Base-by-base conservation (phyloP, 805 yeast species). In the Lachancea nothofagi region DNA sequence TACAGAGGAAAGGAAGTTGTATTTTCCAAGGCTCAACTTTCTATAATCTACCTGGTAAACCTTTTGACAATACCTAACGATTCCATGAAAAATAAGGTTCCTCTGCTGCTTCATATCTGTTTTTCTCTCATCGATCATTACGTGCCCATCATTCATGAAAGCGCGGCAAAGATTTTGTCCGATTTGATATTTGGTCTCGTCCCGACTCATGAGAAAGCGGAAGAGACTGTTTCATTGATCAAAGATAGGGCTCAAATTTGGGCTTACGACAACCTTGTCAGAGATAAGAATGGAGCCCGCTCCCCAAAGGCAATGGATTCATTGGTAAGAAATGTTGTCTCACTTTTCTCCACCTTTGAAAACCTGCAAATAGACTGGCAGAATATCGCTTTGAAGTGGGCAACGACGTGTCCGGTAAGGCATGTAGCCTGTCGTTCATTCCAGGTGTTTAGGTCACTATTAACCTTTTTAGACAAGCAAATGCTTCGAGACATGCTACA, bases 351-450 rank as follows among this genome's bases (percentile, higher is more conserved):
- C 0, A 59, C 69, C 0, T 61, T 65, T 18, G 74, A 79, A 1
- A 62, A 53, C 9, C 65, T 88, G 29, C 94, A 83, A 55, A 74
- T 74, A 29, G 84, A 81, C 36, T 93, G 98, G 98, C 81, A 95
- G 36, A 67, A 80, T 24, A 77, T 75, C 3, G 82, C 97, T 0
- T 67, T 94, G 25, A 71, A 74, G 21, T 93, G 98, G 98, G 97
- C 98, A 0, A 93, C 98, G 0, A 81, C 96, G 1, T 93, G 97
- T 65, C 94, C 97, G 2, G 97, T 90, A 2, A 73, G 97, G 54
- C 99, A 94, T 57, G 76, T 93, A 49, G 98, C 99, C 0, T 93
- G 98, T 49, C 74, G 98, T 19, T 89, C 97, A 0, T 90, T 94
- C 62, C 98, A 93, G 57, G 72, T 89, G 0, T 93, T 89, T 65